Evolutionary conservation across 176 grass and related monocot species (phyloP).

Genomic region (Melocanna baccifera): DNA sequence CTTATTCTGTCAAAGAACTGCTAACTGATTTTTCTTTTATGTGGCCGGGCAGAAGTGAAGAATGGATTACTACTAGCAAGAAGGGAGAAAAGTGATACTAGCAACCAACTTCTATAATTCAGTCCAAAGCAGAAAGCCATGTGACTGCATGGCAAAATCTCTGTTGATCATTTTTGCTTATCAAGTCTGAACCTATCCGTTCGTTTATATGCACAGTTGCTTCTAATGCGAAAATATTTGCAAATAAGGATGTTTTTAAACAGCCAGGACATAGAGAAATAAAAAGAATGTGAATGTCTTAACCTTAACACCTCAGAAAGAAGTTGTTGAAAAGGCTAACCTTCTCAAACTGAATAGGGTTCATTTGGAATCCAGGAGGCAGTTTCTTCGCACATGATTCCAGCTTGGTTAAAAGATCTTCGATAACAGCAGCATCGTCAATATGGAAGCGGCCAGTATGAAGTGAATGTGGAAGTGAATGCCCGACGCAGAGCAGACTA

Average conservation of each 20-base stretch:
- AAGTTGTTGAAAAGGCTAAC: conserved; percentile 30
- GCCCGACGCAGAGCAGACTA: no score
- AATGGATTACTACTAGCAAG: conserved; percentile 22
- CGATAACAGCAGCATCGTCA: conserved; percentile 54
- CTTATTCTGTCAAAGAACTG: conserved; percentile 6
- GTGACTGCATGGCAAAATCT: background rate
- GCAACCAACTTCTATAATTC: background rate
- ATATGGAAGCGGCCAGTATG: conserved; percentile 62
- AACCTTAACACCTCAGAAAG: background rate
- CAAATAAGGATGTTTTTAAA: conserved; percentile 1
- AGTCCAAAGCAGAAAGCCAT: conserved; percentile 15
- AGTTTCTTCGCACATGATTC: conserved; percentile 62
- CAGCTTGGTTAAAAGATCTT: conserved; percentile 63
- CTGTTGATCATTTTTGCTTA: conserved; percentile 10
- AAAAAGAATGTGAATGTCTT: background rate
- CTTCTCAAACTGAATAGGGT: conserved; percentile 73
- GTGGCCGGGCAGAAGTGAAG: background rate
- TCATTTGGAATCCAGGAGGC: conserved; percentile 58
- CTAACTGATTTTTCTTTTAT: background rate
- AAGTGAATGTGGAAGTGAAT: conserved; percentile 69
- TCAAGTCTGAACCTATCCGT: background rate
- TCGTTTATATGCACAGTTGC: background rate
- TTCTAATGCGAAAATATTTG: conserved; percentile 17
- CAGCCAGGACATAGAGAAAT: background rate
- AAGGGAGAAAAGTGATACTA: background rate